A percentile compares a stretch with the other conserved stretches of the same genome.
These are phyloP conservation scores for Pseudogymnoascus sp. DNA, from an alignment of 2,329 filamentous ascomycete species.

Conservation along the genomic window DNA sequence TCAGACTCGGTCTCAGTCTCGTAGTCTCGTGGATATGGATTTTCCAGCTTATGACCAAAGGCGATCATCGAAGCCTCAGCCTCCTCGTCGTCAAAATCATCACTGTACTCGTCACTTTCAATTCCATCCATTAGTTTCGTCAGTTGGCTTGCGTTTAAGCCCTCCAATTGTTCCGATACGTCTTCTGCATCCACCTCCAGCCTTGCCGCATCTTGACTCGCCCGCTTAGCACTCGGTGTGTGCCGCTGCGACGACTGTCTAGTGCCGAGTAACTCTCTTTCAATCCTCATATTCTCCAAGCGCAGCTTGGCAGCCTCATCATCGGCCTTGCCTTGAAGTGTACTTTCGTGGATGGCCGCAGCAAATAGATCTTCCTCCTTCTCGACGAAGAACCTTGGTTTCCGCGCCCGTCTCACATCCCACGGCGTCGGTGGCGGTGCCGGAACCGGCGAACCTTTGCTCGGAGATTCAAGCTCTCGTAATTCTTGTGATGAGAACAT, in stretches of 20 bases:
- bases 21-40: not conserved
- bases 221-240: not conserved
- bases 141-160: not conserved
- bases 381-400: slow-evolving; percentile 22
- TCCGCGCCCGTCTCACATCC: not conserved
- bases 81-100: not conserved
- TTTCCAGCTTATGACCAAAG: not conserved
- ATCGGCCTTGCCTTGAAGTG: not conserved
- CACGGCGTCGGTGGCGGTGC: slow-evolving; percentile 1
- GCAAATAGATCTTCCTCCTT: slow-evolving; percentile 22
- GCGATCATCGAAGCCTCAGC: not conserved
- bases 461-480: slow-evolving; percentile 32
- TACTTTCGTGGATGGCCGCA: slow-evolving; percentile 21
- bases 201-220: not conserved
- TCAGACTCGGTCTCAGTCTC: not conserved
- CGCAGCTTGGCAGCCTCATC: not conserved
- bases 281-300: not conserved
- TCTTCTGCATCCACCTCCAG: not conserved
- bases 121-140: not conserved
- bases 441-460: slow-evolving; percentile 6
- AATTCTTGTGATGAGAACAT: slow-evolving; percentile 40
- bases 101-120: not conserved
- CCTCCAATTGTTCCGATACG: not conserved
- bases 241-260: not conserved
- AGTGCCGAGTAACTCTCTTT: not conserved